These are phyloP conservation scores for Aristolochia contorta DNA, from an alignment of 164 flowering plant genomes.

Conservation along the genomic window DNA sequence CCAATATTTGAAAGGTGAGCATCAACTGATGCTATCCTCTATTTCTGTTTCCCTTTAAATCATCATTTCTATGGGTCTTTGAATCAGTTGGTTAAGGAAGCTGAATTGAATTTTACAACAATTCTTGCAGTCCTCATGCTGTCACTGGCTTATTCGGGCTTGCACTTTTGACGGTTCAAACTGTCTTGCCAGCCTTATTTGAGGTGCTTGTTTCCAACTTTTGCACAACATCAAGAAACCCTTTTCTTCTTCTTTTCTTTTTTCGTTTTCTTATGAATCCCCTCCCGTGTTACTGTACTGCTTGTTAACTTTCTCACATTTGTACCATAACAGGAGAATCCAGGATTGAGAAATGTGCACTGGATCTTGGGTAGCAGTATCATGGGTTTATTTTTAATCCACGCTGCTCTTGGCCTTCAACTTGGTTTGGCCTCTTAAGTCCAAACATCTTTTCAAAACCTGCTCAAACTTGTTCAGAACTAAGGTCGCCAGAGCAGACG, in stretches of 20 bases:
- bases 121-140: constrained; percentile 74
- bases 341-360: constrained; percentile 72
- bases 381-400: constrained; percentile 74
- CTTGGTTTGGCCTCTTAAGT: constrained; percentile 62
- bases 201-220: constrained; percentile 39
- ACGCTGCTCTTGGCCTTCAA: constrained; percentile 77
- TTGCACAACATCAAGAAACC: too few relatives aligned
- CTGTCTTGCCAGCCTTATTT: constrained; percentile 56
- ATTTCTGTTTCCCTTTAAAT: neutral
- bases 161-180: constrained; percentile 60
- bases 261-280: too few relatives aligned
- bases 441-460: too few relatives aligned
- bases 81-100: neutral
- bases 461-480: too few relatives aligned
- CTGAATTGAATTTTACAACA: too few relatives aligned
- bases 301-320: neutral
- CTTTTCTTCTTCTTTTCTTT: too few relatives aligned
- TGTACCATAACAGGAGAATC: constrained; percentile 49
- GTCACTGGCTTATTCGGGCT: constrained; percentile 74
- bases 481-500: too few relatives aligned
- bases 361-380: constrained; percentile 83
- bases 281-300: neutral
- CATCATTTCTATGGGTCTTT: neutral
- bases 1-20: constrained; percentile 83
- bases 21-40: neutral